Conservation (phyloP, 805 yeast genomes). For the Wickerhamomyces rabaulensis region DNA sequence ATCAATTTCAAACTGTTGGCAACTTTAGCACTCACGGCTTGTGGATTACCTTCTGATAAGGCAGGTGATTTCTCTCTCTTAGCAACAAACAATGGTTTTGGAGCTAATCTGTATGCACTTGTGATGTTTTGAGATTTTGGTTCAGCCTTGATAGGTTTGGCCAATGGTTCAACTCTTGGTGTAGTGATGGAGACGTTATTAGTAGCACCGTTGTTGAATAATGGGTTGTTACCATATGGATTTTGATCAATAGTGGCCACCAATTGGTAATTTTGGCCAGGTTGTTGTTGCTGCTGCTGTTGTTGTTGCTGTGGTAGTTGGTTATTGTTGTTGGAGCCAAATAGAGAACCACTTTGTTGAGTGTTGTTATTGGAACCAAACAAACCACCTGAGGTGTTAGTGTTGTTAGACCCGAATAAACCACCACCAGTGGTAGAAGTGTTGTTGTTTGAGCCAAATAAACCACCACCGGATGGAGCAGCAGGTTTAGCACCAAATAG, state of each 20-base stretch:
- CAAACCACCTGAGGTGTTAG: conserved; percentile 23
- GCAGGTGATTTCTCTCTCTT: not conserved
- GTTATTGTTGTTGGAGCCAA: conserved; percentile 26
- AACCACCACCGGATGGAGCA: conserved; percentile 24
- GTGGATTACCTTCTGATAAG: not conserved
- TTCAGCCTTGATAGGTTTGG: conserved; percentile 40
- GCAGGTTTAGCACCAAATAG: conserved; percentile 9
- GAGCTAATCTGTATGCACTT: conserved; percentile 58
- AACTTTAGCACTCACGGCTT: not conserved
- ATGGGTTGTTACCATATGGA: conserved; percentile 78
- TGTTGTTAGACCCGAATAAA: conserved; percentile 1
- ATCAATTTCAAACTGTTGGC: conserved; percentile 2
- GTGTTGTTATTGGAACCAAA: conserved; percentile 29
- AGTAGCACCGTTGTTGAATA: conserved; percentile 43
- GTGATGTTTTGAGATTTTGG: conserved; percentile 59
- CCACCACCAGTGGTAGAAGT: conserved; percentile 5
- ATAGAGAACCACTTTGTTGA: conserved; percentile 28
- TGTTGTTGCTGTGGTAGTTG: conserved; percentile 17
- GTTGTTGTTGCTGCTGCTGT: conserved; percentile 5
- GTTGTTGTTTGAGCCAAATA: conserved; percentile 32
- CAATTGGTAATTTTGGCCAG: conserved; percentile 19
- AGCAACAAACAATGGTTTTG: conserved; percentile 49
- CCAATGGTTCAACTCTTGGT: conserved; percentile 36
- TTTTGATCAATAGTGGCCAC: conserved; percentile 37
- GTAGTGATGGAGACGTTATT: conserved; percentile 31